phyloP scores from a whole-genome alignment of 768 basidiomycete genomes.

The Rubroboletus satanas region DNA sequence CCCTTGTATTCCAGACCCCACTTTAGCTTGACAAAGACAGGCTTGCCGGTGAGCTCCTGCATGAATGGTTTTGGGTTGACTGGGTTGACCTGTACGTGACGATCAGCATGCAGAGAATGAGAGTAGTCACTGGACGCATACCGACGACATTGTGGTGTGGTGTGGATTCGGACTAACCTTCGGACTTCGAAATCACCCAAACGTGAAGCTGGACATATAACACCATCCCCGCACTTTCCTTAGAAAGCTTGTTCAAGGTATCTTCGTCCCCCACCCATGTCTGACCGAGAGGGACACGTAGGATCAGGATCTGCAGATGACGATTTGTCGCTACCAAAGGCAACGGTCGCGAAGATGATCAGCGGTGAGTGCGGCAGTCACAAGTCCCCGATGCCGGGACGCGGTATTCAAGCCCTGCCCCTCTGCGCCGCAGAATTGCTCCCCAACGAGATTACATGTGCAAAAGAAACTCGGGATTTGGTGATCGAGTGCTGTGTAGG shows the following conservation, averaged over 20 bases:
- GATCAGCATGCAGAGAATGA: conserved; percentile 7
- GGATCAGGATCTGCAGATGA: conserved; percentile 73
- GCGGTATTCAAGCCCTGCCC: conserved; percentile 5
- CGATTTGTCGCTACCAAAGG: conserved; percentile 92
- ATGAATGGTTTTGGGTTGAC: conserved; percentile 99
- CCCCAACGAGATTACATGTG: conserved; percentile 80
- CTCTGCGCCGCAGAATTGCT: conserved; percentile 65
- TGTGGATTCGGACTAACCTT: conserved; percentile 8
- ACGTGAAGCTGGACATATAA: conserved; percentile 4
- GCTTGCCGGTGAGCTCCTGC: conserved; percentile 97
- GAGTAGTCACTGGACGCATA: not conserved
- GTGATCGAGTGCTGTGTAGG: conserved; percentile 99
- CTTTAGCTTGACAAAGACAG: conserved; percentile 91
- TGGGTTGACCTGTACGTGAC: conserved; percentile 64
- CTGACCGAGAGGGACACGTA: conserved; percentile 81
- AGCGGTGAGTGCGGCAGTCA: conserved; percentile 49
- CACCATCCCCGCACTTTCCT: not conserved
- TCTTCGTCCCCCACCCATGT: conserved; percentile 51
- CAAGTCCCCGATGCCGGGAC: not conserved
- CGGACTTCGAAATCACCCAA: conserved; percentile 39
- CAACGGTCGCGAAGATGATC: conserved; percentile 97
- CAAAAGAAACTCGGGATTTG: conserved; percentile 95
- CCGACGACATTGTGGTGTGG: conserved; percentile 17
- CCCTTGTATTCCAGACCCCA: conserved; percentile 99
- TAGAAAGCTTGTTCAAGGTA: not conserved